phyloP scores from a whole-genome alignment of 2,329 filamentous ascomycete species.

The Furcasterigmium furcatum region DNA sequence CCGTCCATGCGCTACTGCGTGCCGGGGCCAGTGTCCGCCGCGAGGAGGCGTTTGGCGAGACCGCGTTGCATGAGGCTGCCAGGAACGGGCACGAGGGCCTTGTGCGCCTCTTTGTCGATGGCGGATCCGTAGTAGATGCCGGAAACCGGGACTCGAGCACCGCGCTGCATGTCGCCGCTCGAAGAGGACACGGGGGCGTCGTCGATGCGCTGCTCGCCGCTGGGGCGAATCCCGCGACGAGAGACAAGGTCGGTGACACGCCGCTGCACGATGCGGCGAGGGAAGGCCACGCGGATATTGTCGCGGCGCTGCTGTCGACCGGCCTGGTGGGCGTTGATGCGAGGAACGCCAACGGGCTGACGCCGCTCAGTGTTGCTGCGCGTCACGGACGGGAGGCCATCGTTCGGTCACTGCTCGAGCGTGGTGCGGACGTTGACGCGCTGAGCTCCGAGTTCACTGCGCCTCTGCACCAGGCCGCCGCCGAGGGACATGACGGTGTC shows the following conservation, averaged over 20 bases:
- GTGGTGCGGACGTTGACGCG: constrained; percentile 13
- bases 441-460: constrained; percentile 12
- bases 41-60: constrained; percentile 12
- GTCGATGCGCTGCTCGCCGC: constrained; percentile 5
- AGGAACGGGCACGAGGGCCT: constrained; percentile 8
- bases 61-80: constrained; percentile 10
- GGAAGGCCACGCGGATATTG: constrained; percentile 10
- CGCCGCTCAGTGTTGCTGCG: constrained; percentile 13
- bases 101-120: constrained; percentile 8
- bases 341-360: constrained; percentile 10
- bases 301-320: constrained; percentile 10
- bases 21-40: constrained; percentile 10
- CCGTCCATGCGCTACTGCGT: constrained; percentile 8
- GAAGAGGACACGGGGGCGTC: constrained; percentile 4
- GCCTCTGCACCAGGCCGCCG: constrained; percentile 14
- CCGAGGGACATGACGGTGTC: constrained; percentile 12
- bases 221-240: constrained; percentile 13
- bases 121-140: constrained; percentile 10
- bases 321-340: constrained; percentile 12
- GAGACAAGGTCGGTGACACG: constrained; percentile 12
- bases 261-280: constrained; percentile 11
- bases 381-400: constrained; percentile 13
- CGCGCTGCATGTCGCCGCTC: constrained; percentile 10
- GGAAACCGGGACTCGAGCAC: constrained; percentile 10
- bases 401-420: constrained; percentile 13